Evolutionary conservation across 164 flowering plant species (phyloP), one percentile per base, ranked within the genome.

Genomic region (Paratinospora sagittata): DNA sequence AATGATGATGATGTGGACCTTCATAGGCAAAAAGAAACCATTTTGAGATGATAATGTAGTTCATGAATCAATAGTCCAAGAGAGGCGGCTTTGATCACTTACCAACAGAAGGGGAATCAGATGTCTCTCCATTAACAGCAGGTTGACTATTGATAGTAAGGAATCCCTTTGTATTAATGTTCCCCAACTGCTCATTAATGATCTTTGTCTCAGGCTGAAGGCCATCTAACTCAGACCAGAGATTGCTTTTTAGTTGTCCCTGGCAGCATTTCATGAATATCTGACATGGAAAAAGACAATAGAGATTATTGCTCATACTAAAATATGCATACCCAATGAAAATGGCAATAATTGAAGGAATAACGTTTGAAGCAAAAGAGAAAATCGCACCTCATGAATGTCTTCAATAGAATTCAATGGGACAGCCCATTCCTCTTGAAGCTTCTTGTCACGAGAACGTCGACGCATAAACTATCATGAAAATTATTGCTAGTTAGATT

Each of bases 141-240:
- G 98, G 98, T 81, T 94, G 98, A 84, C 98, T 94, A 68, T 94
- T 94, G 83, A 94, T 92, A 37, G 98, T 90, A 73, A 94, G 89
- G 76, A 92, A 94, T 62, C 98, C 98, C 79, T 90, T 94, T 78
- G 69, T 27, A 75, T 94, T 94, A 66, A 94, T 82, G 63, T 70
- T 81, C 14, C 83, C 91, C 72, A 94, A 82, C 61, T 83, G 84
- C 69, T 92, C 95, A 79, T 87, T 83, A 27, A 94, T 94, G 80
- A 94, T 89, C 83, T 81, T 86, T 57, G 97, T 88, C 84, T 94
- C 98, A 36, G 96, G 90, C 81, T 92, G 98, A 77, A 94, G 92
- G 47, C 96, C 98, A 67, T 92, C 98, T 36, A 94, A 76, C 76
- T 94, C 97, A 67, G 96, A 94, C 98, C 98, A 94, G 10, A 96